Conservation (phyloP, 768 basidiomycete genomes). For the Calocera viscosa region DNA sequence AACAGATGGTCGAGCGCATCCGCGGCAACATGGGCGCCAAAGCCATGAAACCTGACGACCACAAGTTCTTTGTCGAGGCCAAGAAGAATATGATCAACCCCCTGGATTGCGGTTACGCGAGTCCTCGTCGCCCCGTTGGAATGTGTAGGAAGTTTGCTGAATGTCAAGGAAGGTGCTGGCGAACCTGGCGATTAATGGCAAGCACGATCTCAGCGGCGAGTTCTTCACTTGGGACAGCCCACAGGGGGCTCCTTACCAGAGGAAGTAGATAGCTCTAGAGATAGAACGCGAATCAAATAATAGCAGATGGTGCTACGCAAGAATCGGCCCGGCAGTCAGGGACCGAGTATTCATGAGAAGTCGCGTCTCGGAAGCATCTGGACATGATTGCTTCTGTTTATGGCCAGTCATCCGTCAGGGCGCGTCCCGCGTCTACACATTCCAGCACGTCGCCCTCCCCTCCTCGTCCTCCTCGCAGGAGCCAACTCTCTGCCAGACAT, state of each 20-base stretch:
- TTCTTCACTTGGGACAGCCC: background rate
- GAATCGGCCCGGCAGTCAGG: too few species aligned
- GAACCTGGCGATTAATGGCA: background rate
- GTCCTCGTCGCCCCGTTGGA: background rate
- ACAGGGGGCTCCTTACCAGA: background rate
- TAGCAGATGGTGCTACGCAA: too few species aligned
- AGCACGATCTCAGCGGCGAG: background rate
- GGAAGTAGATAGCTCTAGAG: too few species aligned
- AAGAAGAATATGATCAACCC: constrained; percentile 1
- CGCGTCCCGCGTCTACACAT: too few species aligned
- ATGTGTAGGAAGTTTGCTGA: background rate
- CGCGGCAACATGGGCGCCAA: background rate
- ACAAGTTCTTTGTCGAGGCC: background rate
- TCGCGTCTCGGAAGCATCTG: too few species aligned
- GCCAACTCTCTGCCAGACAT: too few species aligned
- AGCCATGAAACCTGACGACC: background rate
- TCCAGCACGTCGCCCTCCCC: too few species aligned
- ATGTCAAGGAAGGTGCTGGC: background rate
- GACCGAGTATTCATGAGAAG: too few species aligned
- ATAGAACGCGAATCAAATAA: too few species aligned
- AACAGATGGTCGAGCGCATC: background rate
- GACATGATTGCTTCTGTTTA: too few species aligned
- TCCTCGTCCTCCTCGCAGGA: too few species aligned
- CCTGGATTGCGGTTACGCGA: background rate
- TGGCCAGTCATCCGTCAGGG: too few species aligned